Conservation (phyloP, 2,329 filamentous ascomycete species). For the Ustilaginoidea virens region DNA sequence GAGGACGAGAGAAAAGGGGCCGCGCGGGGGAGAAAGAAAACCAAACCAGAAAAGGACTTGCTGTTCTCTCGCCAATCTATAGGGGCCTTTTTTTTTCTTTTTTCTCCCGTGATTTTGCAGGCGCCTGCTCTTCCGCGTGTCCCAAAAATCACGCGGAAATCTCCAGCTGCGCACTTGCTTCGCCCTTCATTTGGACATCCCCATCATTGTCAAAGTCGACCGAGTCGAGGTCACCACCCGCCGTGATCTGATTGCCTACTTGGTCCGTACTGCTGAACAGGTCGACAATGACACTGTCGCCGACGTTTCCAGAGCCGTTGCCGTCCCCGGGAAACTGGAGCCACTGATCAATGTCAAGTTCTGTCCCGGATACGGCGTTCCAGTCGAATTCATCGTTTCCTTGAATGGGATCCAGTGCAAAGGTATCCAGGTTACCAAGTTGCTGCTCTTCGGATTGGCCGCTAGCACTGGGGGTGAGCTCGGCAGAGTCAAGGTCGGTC, state of each 20-base stretch:
- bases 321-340: constrained; percentile 40
- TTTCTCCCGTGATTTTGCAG: too few species aligned
- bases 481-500: constrained; percentile 25
- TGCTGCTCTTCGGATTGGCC: constrained; percentile 23
- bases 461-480: constrained; percentile 29
- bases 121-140: too few species aligned
- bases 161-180: constrained; percentile 4
- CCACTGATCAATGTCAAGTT: constrained; percentile 44
- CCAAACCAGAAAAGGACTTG: constrained; percentile 2
- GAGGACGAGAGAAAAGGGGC: too few species aligned
- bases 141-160: constrained; percentile 1
- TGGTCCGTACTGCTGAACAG: background rate
- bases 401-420: constrained; percentile 31
- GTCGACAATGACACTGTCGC: constrained; percentile 15
- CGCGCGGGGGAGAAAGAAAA: constrained; percentile 2
- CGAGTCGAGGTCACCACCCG: too few species aligned
- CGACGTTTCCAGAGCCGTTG: constrained; percentile 21
- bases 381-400: constrained; percentile 36
- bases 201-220: constrained; percentile 13
- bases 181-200: constrained; percentile 7
- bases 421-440: constrained; percentile 17
- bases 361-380: constrained; percentile 34
- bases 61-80: background rate
- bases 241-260: too few species aligned
- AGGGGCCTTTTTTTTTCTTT: too few species aligned